Conservation (phyloP, 2,329 filamentous ascomycete species). For the Purpureocillium takamizusanense region DNA sequence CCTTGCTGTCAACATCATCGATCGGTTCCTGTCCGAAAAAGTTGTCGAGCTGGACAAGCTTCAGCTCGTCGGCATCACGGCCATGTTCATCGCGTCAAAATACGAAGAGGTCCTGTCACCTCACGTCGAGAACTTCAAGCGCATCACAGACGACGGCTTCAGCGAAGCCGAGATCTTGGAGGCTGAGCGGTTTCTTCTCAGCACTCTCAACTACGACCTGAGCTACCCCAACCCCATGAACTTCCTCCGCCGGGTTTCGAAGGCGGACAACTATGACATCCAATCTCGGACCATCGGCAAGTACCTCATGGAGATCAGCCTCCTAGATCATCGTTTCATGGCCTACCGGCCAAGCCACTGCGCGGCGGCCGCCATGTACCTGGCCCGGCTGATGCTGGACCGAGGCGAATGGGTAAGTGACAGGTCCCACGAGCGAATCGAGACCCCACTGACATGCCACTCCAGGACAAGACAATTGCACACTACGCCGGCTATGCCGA, state of each 20-base stretch:
- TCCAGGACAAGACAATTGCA: constrained; percentile 69
- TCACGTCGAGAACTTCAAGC: constrained; percentile 92
- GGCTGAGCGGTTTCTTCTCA: constrained; percentile 91
- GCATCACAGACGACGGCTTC: constrained; percentile 95
- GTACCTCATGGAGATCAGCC: constrained; percentile 94
- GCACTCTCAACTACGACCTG: constrained; percentile 88
- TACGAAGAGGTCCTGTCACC: constrained; percentile 97
- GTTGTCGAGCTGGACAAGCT: constrained; percentile 93
- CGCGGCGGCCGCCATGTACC: constrained; percentile 89
- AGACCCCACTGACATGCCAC: constrained; percentile 17
- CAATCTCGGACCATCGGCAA: constrained; percentile 95
- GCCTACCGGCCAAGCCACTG: constrained; percentile 80
- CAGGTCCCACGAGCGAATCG: not conserved
- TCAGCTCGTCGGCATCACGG: constrained; percentile 92
- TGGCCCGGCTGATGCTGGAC: constrained; percentile 82
- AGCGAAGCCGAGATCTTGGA: constrained; percentile 90
- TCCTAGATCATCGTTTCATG: constrained; percentile 92
- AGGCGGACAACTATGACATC: constrained; percentile 98
- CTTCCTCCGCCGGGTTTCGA: constrained; percentile 95
- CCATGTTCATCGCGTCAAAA: constrained; percentile 99
- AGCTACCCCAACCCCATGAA: constrained; percentile 99
- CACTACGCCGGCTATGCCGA: constrained; percentile 93
- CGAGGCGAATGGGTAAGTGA: constrained; percentile 80
- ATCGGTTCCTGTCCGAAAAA: constrained; percentile 92
- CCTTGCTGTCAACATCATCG: constrained; percentile 95